Percentiles rank a stretch among this genome's conserved stretches.
These are phyloP conservation scores for Neurospora cerealis DNA, from an alignment of 495 filamentous ascomycete species.

Conservation along the genomic window DNA sequence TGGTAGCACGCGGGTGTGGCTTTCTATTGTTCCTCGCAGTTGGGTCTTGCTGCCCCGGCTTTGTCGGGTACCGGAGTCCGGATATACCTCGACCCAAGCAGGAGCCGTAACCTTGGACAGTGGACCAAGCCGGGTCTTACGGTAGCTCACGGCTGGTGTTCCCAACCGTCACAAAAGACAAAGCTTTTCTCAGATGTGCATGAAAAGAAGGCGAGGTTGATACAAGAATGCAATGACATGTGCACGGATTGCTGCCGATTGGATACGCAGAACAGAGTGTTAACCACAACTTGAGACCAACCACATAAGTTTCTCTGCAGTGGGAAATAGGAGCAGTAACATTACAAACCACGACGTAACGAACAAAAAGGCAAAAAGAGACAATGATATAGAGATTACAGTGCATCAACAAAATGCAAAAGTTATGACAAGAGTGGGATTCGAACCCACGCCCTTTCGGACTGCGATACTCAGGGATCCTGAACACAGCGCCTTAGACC, in stretches of 20 bases:
- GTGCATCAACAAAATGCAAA: neutral
- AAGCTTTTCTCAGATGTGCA: neutral
- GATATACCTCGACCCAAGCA: neutral
- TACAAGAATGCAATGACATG: neutral
- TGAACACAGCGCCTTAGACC: constrained; percentile 14
- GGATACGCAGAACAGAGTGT: neutral
- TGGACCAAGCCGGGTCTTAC: neutral
- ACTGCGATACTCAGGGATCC: neutral
- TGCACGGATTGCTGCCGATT: neutral
- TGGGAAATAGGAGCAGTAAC: neutral
- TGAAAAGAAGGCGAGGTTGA: neutral
- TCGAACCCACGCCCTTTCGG: constrained; percentile 10
- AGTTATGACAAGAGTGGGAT: constrained; percentile 8
- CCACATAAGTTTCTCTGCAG: neutral
- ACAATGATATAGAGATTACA: neutral
- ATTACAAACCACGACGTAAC: neutral
- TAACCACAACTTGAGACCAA: neutral
- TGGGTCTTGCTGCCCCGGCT: neutral
- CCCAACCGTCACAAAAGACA: neutral
- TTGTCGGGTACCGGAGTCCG: neutral
- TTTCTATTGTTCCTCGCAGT: neutral
- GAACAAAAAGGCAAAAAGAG: neutral
- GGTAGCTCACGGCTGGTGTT: neutral
- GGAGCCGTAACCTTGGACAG: neutral
- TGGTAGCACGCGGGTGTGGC: neutral